These are phyloP conservation scores for Myxozyma mucilagina DNA, from an alignment of 805 yeast species.

Conservation along the genomic window DNA sequence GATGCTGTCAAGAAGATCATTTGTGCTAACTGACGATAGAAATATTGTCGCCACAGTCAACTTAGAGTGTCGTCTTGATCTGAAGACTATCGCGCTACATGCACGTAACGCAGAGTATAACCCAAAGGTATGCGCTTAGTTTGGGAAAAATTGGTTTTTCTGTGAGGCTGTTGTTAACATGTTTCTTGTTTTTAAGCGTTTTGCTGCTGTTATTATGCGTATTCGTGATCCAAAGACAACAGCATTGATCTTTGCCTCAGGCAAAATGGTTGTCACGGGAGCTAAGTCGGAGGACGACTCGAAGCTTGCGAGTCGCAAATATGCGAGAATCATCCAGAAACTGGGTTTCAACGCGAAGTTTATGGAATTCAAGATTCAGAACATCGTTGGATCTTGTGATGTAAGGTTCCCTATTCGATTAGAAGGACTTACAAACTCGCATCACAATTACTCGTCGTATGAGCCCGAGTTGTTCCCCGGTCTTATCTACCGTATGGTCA, in stretches of 20 bases:
- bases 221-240: conserved; percentile 98
- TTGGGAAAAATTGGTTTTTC: not conserved
- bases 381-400: conserved; percentile 98
- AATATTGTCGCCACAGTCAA: conserved; percentile 98
- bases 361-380: conserved; percentile 96
- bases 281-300: conserved; percentile 98
- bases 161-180: not conserved
- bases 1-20: not conserved
- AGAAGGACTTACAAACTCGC: conserved; percentile 96
- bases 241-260: conserved; percentile 95
- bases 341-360: conserved; percentile 97
- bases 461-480: conserved; percentile 99
- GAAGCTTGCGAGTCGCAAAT: conserved; percentile 95
- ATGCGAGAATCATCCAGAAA: conserved; percentile 96
- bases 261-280: conserved; percentile 99
- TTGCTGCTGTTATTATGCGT: conserved; percentile 99
- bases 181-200: conserved; percentile 52
- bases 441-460: conserved; percentile 85
- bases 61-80: conserved; percentile 90
- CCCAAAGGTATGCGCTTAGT: conserved; percentile 54
- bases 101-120: conserved; percentile 99
- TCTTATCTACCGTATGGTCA: conserved; percentile 97
- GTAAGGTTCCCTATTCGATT: conserved; percentile 96
- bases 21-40: not conserved
- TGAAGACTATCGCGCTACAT: conserved; percentile 95